A percentile compares a stretch with the other conserved stretches of the same genome.
These are phyloP conservation scores for Cicer arietinum DNA, from an alignment of 306 rosid genomes.

Conservation along the genomic window DNA sequence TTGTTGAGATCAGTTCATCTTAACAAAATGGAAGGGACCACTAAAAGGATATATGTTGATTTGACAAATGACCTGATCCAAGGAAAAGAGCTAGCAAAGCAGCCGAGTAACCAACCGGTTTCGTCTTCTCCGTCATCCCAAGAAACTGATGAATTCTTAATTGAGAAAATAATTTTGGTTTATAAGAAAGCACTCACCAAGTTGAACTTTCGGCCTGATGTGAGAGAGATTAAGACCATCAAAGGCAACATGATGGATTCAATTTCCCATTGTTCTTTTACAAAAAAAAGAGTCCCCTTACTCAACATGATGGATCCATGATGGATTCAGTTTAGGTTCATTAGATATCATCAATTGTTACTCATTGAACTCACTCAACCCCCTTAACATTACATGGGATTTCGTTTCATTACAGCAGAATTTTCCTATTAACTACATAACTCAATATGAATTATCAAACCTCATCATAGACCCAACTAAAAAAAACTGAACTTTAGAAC, in stretches of 20 bases:
- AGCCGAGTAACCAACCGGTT: constrained; percentile 50
- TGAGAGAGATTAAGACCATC: constrained; percentile 38
- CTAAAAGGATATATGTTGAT: constrained; percentile 45
- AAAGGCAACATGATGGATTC: constrained; percentile 45
- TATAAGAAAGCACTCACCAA: constrained; percentile 63
- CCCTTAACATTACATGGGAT: neutral
- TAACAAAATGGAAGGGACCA: constrained; percentile 46
- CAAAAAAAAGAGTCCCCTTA: constrained; percentile 44
- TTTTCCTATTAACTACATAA: neutral
- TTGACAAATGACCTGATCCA: constrained; percentile 59
- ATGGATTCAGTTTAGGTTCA: neutral
- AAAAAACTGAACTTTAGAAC: neutral
- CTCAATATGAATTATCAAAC: neutral
- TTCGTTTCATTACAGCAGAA: neutral
- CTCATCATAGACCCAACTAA: neutral
- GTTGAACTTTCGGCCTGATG: constrained; percentile 40
- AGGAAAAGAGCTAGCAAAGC: constrained; percentile 70
- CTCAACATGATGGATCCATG: too few relatives aligned
- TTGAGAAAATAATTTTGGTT: constrained; percentile 57
- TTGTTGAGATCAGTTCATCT: neutral
- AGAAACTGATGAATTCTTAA: constrained; percentile 50
- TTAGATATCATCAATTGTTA: neutral
- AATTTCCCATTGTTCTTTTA: constrained; percentile 44
- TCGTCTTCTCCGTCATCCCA: constrained; percentile 55
- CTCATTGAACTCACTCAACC: neutral